A percentile compares a stretch with the other conserved stretches of the same genome.
phyloP scores from a whole-genome alignment of 2,329 filamentous ascomycete genomes.

The Magnaporthales sp. region DNA sequence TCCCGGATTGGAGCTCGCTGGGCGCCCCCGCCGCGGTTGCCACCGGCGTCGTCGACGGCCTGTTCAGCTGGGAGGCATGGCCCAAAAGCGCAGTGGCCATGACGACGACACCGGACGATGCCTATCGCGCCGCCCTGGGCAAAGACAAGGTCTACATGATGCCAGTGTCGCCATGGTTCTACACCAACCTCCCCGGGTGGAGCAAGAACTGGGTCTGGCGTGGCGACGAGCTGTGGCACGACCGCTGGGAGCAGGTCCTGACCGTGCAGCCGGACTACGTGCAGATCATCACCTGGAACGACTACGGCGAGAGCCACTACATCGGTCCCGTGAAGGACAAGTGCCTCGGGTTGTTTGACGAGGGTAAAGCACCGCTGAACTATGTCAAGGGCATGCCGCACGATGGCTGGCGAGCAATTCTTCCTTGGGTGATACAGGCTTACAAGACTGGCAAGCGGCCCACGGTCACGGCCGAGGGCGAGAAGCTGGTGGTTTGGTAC shows the following conservation, averaged over 20 bases:
- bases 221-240: conserved; percentile 48
- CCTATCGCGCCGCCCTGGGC: conserved; percentile 25
- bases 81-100: not conserved
- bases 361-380: conserved; percentile 22
- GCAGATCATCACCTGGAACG: conserved; percentile 35
- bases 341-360: conserved; percentile 22
- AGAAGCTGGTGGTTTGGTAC: conserved; percentile 1
- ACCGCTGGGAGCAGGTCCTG: conserved; percentile 44
- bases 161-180: conserved; percentile 32
- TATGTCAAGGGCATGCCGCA: conserved; percentile 25
- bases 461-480: conserved; percentile 3
- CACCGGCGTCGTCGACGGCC: conserved; percentile 1
- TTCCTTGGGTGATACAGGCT: conserved; percentile 21
- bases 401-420: conserved; percentile 35
- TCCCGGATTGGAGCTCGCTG: conserved; percentile 2
- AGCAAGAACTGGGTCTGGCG: conserved; percentile 50
- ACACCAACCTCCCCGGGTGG: conserved; percentile 34
- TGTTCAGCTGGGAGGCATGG: conserved; percentile 5
- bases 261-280: conserved; percentile 36
- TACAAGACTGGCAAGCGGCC: conserved; percentile 16
- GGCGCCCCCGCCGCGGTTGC: conserved; percentile 33
- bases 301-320: conserved; percentile 49
- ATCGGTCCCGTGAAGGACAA: conserved; percentile 15
- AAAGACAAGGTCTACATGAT: conserved; percentile 12
- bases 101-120: conserved; percentile 18